These are phyloP conservation scores for Trichoderma pleuroti DNA, from an alignment of 2,329 filamentous ascomycete species.

Conservation along the genomic window DNA sequence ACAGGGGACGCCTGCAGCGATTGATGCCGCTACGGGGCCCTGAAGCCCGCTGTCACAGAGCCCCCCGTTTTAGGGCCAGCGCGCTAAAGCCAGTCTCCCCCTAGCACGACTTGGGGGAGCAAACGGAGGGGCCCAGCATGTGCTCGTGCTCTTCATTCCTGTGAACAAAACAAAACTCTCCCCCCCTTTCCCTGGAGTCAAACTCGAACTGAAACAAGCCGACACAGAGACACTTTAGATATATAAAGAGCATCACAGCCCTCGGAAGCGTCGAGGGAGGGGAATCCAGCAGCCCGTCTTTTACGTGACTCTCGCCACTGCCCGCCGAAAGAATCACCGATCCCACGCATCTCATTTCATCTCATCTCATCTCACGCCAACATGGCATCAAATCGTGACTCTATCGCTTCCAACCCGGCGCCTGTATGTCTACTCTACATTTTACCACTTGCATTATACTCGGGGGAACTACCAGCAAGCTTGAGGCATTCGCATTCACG, in stretches of 20 bases:
- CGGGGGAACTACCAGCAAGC: not conserved
- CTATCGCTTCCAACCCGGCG: slow-evolving; percentile 15
- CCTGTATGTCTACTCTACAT: slow-evolving; percentile 8
- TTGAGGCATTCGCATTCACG: not conserved
- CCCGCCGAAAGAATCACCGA: not conserved
- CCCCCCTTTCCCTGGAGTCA: not conserved
- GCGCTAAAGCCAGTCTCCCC: not conserved
- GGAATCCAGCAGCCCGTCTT: not conserved
- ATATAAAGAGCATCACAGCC: not conserved
- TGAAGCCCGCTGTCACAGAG: not conserved
- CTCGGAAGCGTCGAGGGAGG: not conserved
- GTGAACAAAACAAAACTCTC: not conserved
- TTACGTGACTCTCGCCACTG: not conserved
- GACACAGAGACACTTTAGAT: not conserved
- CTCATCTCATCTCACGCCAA: not conserved
- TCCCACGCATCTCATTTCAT: not conserved
- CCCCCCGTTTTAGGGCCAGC: not conserved
- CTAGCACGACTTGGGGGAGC: not conserved
- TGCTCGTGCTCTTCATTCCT: not conserved
- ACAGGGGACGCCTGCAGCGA: not conserved
- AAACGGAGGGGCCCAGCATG: not conserved
- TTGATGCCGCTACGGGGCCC: slow-evolving; percentile 4
- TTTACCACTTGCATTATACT: not conserved
- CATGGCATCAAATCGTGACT: slow-evolving; percentile 21
- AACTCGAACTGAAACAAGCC: not conserved